These are phyloP conservation scores for Aspergillus heteromorphus DNA, from an alignment of 495 filamentous ascomycete species.

Conservation along the genomic window DNA sequence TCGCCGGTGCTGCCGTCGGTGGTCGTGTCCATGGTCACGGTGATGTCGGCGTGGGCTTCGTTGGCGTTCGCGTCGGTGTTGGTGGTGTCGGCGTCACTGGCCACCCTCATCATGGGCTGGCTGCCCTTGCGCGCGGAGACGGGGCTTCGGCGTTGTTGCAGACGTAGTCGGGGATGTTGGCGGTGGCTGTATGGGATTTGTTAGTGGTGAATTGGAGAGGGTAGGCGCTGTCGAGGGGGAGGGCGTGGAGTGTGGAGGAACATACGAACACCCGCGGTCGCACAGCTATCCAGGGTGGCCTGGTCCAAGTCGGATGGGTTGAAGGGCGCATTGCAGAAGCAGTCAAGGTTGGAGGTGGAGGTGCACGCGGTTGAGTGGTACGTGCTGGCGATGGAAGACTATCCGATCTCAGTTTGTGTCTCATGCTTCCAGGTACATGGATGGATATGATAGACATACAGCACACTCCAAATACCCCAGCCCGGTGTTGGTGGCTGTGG, in stretches of 20 bases:
- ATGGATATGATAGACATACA: background rate
- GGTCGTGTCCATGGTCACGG: background rate
- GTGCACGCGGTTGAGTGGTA: conserved; percentile 5
- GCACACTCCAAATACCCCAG: conserved; percentile 13
- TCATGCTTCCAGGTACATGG: background rate
- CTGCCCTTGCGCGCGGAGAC: conserved; percentile 8
- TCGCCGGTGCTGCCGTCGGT: background rate
- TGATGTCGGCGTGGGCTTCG: background rate
- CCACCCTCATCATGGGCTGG: conserved; percentile 4
- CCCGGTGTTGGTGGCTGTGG: background rate
- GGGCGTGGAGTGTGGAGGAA: background rate
- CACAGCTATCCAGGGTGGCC: conserved; percentile 1
- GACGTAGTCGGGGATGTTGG: conserved; percentile 6
- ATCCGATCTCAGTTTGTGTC: background rate
- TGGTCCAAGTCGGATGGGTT: background rate
- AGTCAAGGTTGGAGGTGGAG: conserved; percentile 10
- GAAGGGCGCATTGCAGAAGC: conserved; percentile 8
- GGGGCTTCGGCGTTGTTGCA: conserved; percentile 7
- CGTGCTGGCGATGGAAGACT: conserved; percentile 8
- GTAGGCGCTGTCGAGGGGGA: too few species aligned
- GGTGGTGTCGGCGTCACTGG: background rate
- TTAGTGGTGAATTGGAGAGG: background rate
- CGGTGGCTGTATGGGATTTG: background rate
- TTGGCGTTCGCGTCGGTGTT: background rate
- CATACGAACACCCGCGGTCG: conserved; percentile 12